A percentile compares a stretch with the other conserved stretches of the same genome.
Evolutionary conservation across 768 basidiomycete species (phyloP).

Genomic region (Pleurotus ostreatus): DNA sequence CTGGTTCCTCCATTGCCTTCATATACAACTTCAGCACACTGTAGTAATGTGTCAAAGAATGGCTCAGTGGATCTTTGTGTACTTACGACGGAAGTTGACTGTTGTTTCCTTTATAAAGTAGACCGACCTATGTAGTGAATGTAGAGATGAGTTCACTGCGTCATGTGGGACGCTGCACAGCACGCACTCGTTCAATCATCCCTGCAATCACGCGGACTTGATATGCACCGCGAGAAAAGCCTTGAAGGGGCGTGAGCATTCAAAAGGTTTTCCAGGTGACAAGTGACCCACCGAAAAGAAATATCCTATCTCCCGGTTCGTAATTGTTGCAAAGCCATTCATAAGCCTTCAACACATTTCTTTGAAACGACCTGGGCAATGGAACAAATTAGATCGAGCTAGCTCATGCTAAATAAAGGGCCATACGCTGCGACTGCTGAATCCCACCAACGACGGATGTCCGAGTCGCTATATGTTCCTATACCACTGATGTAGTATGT

Average conservation of each 20-base stretch:
- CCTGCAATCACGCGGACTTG: constrained; percentile 39
- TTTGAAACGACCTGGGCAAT: constrained; percentile 27
- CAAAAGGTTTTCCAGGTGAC: background rate
- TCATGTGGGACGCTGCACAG: background rate
- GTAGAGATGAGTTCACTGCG: background rate
- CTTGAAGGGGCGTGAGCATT: constrained; percentile 14
- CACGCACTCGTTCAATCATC: constrained; percentile 36
- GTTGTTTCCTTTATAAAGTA: constrained; percentile 8
- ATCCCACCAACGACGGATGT: constrained; percentile 22
- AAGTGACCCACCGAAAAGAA: constrained; percentile 28
- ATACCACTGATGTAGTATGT: constrained; percentile 39
- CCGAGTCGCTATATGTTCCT: constrained; percentile 24
- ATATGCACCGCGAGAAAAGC: constrained; percentile 45
- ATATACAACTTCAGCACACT: background rate
- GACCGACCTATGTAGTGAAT: constrained; percentile 10
- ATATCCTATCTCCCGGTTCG: constrained; percentile 30
- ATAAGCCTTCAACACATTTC: constrained; percentile 30
- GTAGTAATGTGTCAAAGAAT: background rate
- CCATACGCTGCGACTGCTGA: constrained; percentile 30
- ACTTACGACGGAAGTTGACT: constrained; percentile 1
- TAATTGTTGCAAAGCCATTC: constrained; percentile 38
- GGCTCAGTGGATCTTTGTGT: background rate
- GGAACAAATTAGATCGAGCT: background rate
- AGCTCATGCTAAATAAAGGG: background rate
- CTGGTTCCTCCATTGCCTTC: background rate